Percentiles rank a stretch among this genome's conserved stretches.
Conservation (phyloP, 2,329 filamentous ascomycete genomes). For the Lasiodiplodia sp. region DNA sequence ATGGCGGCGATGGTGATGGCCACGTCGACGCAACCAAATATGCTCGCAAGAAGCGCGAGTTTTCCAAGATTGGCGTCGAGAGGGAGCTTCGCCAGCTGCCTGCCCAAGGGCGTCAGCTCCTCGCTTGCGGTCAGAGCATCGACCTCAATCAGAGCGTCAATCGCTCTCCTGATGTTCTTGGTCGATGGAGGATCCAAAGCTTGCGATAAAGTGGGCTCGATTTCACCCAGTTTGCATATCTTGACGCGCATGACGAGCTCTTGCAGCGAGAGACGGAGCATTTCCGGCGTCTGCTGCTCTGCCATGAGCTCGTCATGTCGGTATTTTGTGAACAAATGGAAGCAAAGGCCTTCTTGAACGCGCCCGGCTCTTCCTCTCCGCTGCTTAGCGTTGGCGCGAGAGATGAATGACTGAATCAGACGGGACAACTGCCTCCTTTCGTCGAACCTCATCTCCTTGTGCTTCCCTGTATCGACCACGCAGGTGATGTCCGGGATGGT, state of each 20-base stretch:
- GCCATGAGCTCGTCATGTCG: constrained; percentile 84
- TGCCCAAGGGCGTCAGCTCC: constrained; percentile 84
- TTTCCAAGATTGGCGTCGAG: constrained; percentile 96
- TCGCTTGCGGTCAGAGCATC: constrained; percentile 83
- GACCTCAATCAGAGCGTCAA: constrained; percentile 93
- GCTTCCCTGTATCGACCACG: constrained; percentile 95
- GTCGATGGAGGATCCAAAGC: constrained; percentile 89
- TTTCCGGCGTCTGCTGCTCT: constrained; percentile 94
- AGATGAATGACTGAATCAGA: constrained; percentile 94
- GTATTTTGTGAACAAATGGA: constrained; percentile 92
- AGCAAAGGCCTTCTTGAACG: constrained; percentile 94
- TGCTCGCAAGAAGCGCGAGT: constrained; percentile 82
- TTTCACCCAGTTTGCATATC: constrained; percentile 93
- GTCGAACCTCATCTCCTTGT: constrained; percentile 97
- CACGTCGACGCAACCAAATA: constrained; percentile 92
- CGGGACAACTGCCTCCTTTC: constrained; percentile 90
- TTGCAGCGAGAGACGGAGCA: constrained; percentile 91
- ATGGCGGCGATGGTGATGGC: constrained; percentile 91
- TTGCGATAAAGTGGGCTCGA: constrained; percentile 86
- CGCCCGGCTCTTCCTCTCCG: constrained; percentile 91
- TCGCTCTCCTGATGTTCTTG: constrained; percentile 90
- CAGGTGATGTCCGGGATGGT: constrained; percentile 98
- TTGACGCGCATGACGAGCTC: constrained; percentile 96
- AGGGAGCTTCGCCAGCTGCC: constrained; percentile 85
- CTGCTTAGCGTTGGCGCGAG: constrained; percentile 93